phyloP scores from a whole-genome alignment of 2,329 filamentous ascomycete genomes.

The Sarocladium strictum region DNA sequence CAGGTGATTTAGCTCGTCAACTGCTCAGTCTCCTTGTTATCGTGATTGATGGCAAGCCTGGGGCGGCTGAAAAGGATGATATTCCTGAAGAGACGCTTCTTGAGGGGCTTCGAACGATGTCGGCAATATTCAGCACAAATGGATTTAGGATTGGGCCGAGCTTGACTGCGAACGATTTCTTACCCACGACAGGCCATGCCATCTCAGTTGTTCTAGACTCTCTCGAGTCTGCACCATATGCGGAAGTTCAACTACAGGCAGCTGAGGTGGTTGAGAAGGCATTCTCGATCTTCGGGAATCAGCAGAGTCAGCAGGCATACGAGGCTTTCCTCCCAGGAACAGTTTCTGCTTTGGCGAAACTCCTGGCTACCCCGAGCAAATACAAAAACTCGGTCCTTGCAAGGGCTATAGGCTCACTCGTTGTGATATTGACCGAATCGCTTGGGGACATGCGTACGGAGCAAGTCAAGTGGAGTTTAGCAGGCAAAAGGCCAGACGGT shows the following conservation, averaged over 20 bases:
- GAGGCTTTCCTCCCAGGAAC: slow-evolving; percentile 85
- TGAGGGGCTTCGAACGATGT: slow-evolving; percentile 50
- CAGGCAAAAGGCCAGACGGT: neutral
- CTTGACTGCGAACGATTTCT: slow-evolving; percentile 50
- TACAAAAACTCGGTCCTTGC: slow-evolving; percentile 55
- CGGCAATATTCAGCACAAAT: neutral
- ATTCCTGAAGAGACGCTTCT: slow-evolving; percentile 68
- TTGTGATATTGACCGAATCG: slow-evolving; percentile 45
- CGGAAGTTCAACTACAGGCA: slow-evolving; percentile 66
- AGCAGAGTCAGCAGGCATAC: slow-evolving; percentile 68
- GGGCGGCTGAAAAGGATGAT: slow-evolving; percentile 34
- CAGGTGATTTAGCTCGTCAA: slow-evolving; percentile 70
- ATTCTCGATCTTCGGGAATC: slow-evolving; percentile 55
- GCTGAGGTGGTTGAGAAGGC: slow-evolving; percentile 58
- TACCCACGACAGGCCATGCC: slow-evolving; percentile 76
- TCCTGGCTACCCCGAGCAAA: slow-evolving; percentile 62
- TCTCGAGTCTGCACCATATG: slow-evolving; percentile 56
- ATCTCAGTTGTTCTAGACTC: slow-evolving; percentile 75
- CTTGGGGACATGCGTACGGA: slow-evolving; percentile 48
- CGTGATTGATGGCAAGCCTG: slow-evolving; percentile 67
- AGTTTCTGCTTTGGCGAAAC: slow-evolving; percentile 72
- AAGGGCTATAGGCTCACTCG: slow-evolving; percentile 53
- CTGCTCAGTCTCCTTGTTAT: slow-evolving; percentile 80
- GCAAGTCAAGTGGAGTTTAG: neutral
- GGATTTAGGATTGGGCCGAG: slow-evolving; percentile 22